Conservation (phyloP, 345 rosid genomes). For the Syzygium oleosum region DNA sequence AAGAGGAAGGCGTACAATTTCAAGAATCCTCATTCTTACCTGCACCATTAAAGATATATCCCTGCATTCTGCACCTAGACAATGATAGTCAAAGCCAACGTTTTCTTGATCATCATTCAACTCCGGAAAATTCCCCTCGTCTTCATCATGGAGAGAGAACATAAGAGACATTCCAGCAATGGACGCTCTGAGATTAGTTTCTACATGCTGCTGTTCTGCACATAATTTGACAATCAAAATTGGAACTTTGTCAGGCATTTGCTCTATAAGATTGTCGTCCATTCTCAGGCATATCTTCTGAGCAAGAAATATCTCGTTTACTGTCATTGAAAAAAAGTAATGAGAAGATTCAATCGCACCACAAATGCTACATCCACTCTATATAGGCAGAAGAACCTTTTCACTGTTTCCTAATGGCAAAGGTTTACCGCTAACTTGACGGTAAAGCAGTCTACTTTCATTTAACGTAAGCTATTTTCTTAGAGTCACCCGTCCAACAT, state of each 20-base stretch:
- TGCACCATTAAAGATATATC: slow-evolving; percentile 48
- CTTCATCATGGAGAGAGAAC: slow-evolving; percentile 63
- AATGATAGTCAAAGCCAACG: slow-evolving; percentile 31
- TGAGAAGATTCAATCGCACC: neutral
- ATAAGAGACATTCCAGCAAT: slow-evolving; percentile 61
- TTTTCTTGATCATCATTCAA: slow-evolving; percentile 16
- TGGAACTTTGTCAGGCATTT: neutral
- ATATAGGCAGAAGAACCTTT: neutral
- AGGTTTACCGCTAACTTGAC: neutral
- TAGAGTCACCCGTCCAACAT: neutral
- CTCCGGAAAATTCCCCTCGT: slow-evolving; percentile 9
- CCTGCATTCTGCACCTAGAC: slow-evolving; percentile 63
- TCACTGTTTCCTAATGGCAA: neutral
- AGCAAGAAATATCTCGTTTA: neutral
- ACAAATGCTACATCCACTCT: neutral
- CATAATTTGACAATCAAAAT: neutral
- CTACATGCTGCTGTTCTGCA: slow-evolving; percentile 79
- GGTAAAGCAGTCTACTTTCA: neutral
- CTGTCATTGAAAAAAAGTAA: neutral
- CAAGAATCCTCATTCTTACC: slow-evolving; percentile 43
- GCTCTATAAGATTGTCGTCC: neutral
- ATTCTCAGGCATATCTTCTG: neutral
- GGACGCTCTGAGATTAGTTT: slow-evolving; percentile 55
- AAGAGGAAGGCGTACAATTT: slow-evolving; percentile 1
- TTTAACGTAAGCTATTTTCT: neutral